Evolutionary conservation across 345 rosid species (phyloP), one percentile per base, ranked within the genome.

Genomic region (Citrus reticulata): DNA sequence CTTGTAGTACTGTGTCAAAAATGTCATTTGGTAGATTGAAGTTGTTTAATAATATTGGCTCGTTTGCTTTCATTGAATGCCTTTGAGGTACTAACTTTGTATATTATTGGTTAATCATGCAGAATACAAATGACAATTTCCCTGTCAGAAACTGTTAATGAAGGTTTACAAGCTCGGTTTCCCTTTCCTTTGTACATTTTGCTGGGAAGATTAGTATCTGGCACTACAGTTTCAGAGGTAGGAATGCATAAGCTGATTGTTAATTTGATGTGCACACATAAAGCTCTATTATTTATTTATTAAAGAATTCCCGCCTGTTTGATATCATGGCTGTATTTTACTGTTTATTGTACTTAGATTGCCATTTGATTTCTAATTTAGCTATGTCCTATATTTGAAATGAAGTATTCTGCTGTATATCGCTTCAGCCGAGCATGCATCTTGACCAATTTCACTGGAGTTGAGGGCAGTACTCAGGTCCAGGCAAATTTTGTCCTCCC

Each of bases 321-420:
- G 54, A 40, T 55, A 60, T 72, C 19, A 34, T 73, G 60, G 60
- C 27, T 42, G 39, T 30, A 73, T 64, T 72, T 22, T 76, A 25
- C 42, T 5, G 5, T 32, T 65, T 34, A 24, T 70, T 42, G 35
- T 30, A 60, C 71, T 81, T 65, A 51, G 68, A 83, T 46, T 70
- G 79, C 82, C 73, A 80, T 80, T 69, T 85, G 72, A 70, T 81
- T 82, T 82, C 75, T 65, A 76, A 65, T 66, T 32, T 35, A 34
- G 37, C 8, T 65, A 32, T 35, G 16, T 66, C 70, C 82, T 80
- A 66, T 81, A 73, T 83, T 80, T 83, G 82, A 80, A 85, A 83
- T 85, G 81, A 86, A 96, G 99, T 85, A 91, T 84, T 91, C 97
- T 89, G 97, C 95, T 84, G 95, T 87, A 75, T 97, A 94, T 83